Base-by-base conservation (phyloP, 1,284 basidiomycete genomes). In the Sphagnurus paluster region DNA sequence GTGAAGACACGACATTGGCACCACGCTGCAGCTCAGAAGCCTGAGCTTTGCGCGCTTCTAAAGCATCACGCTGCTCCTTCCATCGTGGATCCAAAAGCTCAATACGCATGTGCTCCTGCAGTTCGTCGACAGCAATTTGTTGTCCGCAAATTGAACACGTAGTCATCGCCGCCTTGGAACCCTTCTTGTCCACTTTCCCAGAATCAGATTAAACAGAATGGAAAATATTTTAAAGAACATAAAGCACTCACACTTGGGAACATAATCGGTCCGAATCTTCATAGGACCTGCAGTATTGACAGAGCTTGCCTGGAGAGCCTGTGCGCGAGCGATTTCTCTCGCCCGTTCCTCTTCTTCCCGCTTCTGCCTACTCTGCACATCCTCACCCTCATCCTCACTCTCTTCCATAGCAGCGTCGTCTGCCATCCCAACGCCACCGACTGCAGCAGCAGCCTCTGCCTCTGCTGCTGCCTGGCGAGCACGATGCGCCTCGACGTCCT, bases 51-150 rank as follows among this genome's bases (percentile, higher is more conserved):
- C 94, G 88, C 39, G 85, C 79, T 63, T 98, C 94, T 58, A 93
- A 72, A 14, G 72, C 77, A 59, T 93, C 87, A 57, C 94, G 90
- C 64, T 96, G 92, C 50, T 93, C 92, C 66, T 97, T 97, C 94
- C 94, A 98, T 62, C 88, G 85, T 32, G 97, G 97, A 69, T 99
- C 95, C 59, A 99, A 81, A 40, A 98, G 72, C 67, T 99, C 97
- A 66, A 99, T 98, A 61, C 97, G 90, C 79, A 98, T 96, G 68
- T 99, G 97, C 64, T 99, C 95, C 56, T 94, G 85, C 51, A 99
- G 78, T 66, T 99, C 95, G 70, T 94, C 88, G 56, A 97, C 86
- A 21, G 94, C 86, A 20, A 99, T 90, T 66, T 92, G 87, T 65
- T 98, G 93, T 24, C 90, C 88, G 70, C 96, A 98, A 57, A 98